Evolutionary conservation across 129 eudicot species (phyloP), one percentile per base, ranked within the genome.

Genomic region (Flaveria robusta): DNA sequence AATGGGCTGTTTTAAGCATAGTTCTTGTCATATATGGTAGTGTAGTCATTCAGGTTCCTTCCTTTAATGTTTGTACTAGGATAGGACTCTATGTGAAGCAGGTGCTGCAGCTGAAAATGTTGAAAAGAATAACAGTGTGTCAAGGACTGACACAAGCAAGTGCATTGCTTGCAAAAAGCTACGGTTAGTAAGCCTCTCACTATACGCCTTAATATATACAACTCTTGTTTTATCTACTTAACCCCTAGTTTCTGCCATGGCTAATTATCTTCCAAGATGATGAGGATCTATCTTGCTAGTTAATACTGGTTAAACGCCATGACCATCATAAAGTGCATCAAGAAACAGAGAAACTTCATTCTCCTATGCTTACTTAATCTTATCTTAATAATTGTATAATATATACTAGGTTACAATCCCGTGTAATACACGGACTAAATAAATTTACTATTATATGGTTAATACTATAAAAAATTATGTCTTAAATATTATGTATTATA

Each of bases 151-250:
- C 66, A 66, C 66, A 34, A 27, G 54, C 74, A 52, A 69, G 43
- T 86, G 91, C 74, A 15, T 45, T 51, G 74, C 68, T 46, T 86
- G 95, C 95, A 82, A 73, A 79, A 64, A 84, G 79, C 86, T 86
- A 74, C 79, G 79, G 95, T 89, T 81, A 81, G 95, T 81, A 82
- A 72, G 74, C 55, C 79, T 59, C 55, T 59, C 26, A 1, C 26
- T 70, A 16, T 24, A 12, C 42, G 49, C 27, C 77, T 79, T 65
- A 46, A n/a, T 23, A 56, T 80, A 34, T 37, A 20, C 19, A 24
- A 24, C 29, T 24, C 23, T 34, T 55, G 64, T 37, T 52, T n/a
- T 0, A 31, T 51, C 65, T 29, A 51, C 65, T 71, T 29, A n/a
- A 42, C 23, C 29, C 47, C 27, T 69, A 46, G 11, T 56, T 56